Percentiles rank a stretch among this genome's conserved stretches.
Evolutionary conservation across 768 basidiomycete genomes (phyloP).

Genomic region (Boletus coccyginus): DNA sequence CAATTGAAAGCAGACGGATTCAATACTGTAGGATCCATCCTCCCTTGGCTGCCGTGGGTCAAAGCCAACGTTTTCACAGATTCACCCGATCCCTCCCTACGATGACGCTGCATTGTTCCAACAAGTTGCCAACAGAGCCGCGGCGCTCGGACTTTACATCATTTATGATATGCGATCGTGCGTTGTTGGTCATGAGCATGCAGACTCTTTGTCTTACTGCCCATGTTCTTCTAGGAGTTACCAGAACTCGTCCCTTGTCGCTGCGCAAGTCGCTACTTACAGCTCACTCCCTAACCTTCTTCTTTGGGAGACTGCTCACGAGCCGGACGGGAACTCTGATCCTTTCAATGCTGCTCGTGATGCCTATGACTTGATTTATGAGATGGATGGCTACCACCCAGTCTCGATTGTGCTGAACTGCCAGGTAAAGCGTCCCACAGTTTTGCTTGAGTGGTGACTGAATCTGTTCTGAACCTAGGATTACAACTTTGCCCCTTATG

Average conservation of each 20-base stretch:
- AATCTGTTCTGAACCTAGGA: constrained; percentile 36
- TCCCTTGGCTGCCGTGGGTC: background rate
- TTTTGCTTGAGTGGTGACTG: background rate
- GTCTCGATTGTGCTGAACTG: constrained; percentile 55
- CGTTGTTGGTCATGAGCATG: constrained; percentile 1
- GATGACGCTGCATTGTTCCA: constrained; percentile 44
- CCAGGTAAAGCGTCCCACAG: constrained; percentile 15
- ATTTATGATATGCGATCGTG: constrained; percentile 79
- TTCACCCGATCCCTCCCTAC: constrained; percentile 73
- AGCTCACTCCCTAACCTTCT: constrained; percentile 66
- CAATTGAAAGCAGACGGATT: constrained; percentile 57
- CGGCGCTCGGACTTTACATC: constrained; percentile 45
- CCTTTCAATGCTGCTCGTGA: constrained; percentile 54
- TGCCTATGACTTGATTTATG: constrained; percentile 46
- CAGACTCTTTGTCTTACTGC: background rate
- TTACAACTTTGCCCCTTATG: constrained; percentile 58
- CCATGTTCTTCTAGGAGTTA: constrained; percentile 42
- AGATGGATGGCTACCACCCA: constrained; percentile 57
- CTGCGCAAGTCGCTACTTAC: constrained; percentile 60
- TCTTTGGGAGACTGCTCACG: constrained; percentile 71
- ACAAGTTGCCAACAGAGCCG: constrained; percentile 18
- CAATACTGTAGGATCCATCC: constrained; percentile 17
- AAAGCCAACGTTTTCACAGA: constrained; percentile 38
- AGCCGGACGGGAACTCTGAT: constrained; percentile 68
- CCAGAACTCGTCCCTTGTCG: constrained; percentile 58